These are phyloP conservation scores for Taiwanofungus camphoratus DNA, from an alignment of 1,284 basidiomycete genomes.

Conservation along the genomic window DNA sequence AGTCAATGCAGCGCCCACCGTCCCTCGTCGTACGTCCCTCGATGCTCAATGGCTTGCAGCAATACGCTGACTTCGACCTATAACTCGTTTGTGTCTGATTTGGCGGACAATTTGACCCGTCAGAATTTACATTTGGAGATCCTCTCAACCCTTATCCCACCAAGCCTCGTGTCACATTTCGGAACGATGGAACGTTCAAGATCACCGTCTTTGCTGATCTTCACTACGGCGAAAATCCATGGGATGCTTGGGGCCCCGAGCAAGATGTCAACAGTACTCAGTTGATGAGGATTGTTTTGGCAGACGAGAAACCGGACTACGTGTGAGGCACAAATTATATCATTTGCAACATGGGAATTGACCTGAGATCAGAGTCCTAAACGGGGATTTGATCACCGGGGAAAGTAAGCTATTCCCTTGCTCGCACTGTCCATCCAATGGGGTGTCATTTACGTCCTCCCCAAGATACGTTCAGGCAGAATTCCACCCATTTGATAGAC, in stretches of 20 bases:
- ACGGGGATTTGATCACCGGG: constrained; percentile 65
- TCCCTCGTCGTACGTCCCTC: too few relatives aligned
- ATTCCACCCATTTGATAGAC: constrained; percentile 27
- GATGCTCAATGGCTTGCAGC: too few relatives aligned
- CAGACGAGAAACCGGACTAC: constrained; percentile 54
- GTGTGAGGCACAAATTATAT: constrained; percentile 40
- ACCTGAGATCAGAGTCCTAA: constrained; percentile 40
- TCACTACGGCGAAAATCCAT: constrained; percentile 66
- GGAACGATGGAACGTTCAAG: constrained; percentile 53
- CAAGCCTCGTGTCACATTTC: constrained; percentile 26
- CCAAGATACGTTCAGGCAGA: constrained; percentile 51
- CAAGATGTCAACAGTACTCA: constrained; percentile 53
- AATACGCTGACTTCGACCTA: too few relatives aligned
- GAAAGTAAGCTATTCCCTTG: constrained; percentile 38
- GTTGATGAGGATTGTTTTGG: constrained; percentile 49
- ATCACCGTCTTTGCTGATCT: constrained; percentile 64
- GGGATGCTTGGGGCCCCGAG: constrained; percentile 57
- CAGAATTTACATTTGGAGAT: too few relatives aligned
- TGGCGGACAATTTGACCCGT: too few relatives aligned
- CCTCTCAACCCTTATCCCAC: constrained; percentile 17
- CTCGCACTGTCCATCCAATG: background rate
- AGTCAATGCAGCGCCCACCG: too few relatives aligned
- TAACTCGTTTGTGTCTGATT: too few relatives aligned
- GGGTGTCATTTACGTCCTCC: background rate
- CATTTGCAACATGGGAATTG: background rate